These are phyloP conservation scores for Lizonia empirigonia DNA, from an alignment of 2,329 filamentous ascomycete species.

Conservation along the genomic window DNA sequence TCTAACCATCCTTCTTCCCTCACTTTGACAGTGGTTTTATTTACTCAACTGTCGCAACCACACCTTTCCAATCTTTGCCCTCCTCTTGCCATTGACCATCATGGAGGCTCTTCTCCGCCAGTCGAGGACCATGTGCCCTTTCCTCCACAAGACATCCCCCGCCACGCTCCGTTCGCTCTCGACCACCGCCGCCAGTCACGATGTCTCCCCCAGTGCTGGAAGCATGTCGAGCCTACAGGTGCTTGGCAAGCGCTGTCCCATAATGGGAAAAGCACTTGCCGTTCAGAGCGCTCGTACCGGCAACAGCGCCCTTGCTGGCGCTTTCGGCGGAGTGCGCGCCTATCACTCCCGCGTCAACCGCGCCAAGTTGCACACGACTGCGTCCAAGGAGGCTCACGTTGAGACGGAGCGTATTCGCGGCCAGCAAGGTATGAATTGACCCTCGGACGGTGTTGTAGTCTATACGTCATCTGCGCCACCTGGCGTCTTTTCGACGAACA, in stretches of 20 bases:
- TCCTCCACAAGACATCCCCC: slow-evolving; percentile 92
- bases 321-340: slow-evolving; percentile 56
- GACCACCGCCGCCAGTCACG: slow-evolving; percentile 68
- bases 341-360: slow-evolving; percentile 61
- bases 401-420: slow-evolving; percentile 56
- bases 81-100: slow-evolving; percentile 29
- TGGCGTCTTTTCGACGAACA: neutral
- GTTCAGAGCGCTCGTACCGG: slow-evolving; percentile 69
- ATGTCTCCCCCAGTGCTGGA: slow-evolving; percentile 78
- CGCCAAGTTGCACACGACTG: slow-evolving; percentile 81
- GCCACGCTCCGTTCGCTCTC: slow-evolving; percentile 89
- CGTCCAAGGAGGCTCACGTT: slow-evolving; percentile 76
- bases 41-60: neutral
- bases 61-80: neutral
- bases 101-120: slow-evolving; percentile 97
- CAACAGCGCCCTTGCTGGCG: slow-evolving; percentile 54
- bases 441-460: neutral
- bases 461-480: slow-evolving; percentile 13
- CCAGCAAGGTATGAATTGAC: slow-evolving; percentile 50
- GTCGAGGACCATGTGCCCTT: slow-evolving; percentile 96
- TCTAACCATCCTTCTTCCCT: slow-evolving; percentile 19
- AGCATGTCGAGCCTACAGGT: slow-evolving; percentile 97
- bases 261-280: slow-evolving; percentile 97
- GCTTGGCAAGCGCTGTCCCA: slow-evolving; percentile 90
- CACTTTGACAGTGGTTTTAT: neutral